Evolutionary conservation across 228 moss, liverwort and hornwort genomes (phyloP).

Genomic region (Sphagnum fallax): DNA sequence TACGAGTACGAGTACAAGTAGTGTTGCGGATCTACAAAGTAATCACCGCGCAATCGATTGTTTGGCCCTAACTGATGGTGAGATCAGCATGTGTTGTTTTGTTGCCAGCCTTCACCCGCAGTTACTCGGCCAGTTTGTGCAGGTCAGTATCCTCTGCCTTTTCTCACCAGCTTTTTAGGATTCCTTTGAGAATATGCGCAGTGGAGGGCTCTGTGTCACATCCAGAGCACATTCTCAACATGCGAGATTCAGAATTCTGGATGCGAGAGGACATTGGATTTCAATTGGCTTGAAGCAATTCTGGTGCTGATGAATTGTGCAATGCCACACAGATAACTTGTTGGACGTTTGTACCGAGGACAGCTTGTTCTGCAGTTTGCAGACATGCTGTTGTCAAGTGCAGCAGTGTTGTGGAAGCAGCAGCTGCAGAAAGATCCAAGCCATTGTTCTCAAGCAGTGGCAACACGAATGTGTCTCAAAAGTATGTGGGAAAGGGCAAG

Average conservation of each 20-base stretch:
- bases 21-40: constrained; percentile 2
- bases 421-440: not conserved
- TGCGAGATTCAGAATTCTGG: too few relatives aligned
- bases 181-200: too few relatives aligned
- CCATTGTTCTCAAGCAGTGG: not conserved
- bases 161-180: not conserved
- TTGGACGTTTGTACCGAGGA: constrained; percentile 42
- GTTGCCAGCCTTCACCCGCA: constrained; percentile 24
- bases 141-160: constrained; percentile 21
- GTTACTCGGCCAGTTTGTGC: constrained; percentile 39
- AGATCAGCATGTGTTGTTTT: constrained; percentile 37
- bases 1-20: constrained; percentile 16
- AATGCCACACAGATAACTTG: constrained; percentile 21
- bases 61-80: constrained; percentile 41
- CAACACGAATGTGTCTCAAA: not conserved
- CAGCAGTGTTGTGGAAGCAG: constrained; percentile 5
- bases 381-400: not conserved
- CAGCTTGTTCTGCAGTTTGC: constrained; percentile 6
- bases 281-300: too few relatives aligned
- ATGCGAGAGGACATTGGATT: too few relatives aligned
- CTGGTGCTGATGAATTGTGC: too few relatives aligned
- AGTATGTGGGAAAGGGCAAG: constrained; percentile 7
- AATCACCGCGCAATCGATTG: constrained; percentile 39
- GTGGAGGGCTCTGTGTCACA: too few relatives aligned
- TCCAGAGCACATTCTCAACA: too few relatives aligned